phyloP scores from a whole-genome alignment of 2,329 filamentous ascomycete genomes.

The Fusarium sp. region DNA sequence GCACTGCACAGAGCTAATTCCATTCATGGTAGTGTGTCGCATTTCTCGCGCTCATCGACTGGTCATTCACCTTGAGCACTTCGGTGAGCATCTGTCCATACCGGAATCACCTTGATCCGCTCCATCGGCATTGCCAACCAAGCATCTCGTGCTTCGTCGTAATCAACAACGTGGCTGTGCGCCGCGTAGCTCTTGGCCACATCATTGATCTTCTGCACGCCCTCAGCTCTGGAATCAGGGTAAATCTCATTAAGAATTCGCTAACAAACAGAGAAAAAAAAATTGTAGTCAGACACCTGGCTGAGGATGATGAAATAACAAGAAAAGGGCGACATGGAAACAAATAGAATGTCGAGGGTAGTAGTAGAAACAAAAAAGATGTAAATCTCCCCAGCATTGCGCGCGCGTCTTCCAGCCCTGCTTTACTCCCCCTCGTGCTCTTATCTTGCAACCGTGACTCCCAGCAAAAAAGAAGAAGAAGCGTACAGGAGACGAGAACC shows the following conservation, averaged over 20 bases:
- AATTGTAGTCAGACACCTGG: neutral
- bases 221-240: neutral
- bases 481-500: constrained; percentile 15
- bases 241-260: constrained; percentile 23
- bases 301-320: neutral
- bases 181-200: neutral
- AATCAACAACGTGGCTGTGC: constrained; percentile 28
- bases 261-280: neutral
- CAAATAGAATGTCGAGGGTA: constrained; percentile 13
- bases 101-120: constrained; percentile 9
- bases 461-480: neutral
- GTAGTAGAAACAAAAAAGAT: neutral
- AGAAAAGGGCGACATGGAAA: constrained; percentile 14
- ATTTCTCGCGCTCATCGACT: neutral
- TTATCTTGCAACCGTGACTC: neutral
- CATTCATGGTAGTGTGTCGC: neutral
- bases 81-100: neutral
- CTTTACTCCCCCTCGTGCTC: constrained; percentile 16
- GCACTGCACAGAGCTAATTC: neutral
- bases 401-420: constrained; percentile 12
- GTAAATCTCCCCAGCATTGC: constrained; percentile 9
- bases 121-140: neutral
- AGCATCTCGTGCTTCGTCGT: neutral
- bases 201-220: neutral
- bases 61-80: neutral